These are phyloP conservation scores for Butyriboletus loyo DNA, from an alignment of 768 basidiomycete species.

Conservation along the genomic window DNA sequence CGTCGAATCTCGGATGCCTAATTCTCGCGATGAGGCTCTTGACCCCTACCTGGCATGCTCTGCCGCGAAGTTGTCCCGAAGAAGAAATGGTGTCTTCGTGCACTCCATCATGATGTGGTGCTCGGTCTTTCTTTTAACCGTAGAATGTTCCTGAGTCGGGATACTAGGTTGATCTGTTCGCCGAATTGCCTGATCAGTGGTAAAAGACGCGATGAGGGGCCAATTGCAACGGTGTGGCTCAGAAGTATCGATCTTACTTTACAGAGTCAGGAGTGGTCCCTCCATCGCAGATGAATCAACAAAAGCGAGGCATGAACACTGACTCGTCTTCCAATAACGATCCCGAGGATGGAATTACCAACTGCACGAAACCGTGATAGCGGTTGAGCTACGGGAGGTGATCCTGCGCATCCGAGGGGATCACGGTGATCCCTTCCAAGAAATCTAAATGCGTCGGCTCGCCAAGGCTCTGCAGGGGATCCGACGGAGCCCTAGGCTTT, in stretches of 20 bases:
- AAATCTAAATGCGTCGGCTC: not conserved
- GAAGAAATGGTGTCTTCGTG: constrained; percentile 4
- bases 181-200: not conserved
- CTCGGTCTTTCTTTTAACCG: not conserved
- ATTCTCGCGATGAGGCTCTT: not conserved
- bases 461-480: constrained; percentile 16
- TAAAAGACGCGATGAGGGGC: not conserved
- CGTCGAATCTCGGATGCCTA: not conserved
- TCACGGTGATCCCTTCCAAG: not conserved
- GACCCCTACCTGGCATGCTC: not conserved
- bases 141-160: not conserved
- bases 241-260: not conserved
- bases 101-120: not conserved
- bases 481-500: not conserved
- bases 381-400: not conserved
- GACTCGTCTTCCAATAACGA: not conserved
- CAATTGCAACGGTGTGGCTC: not conserved
- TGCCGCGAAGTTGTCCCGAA: constrained; percentile 13
- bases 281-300: not conserved
- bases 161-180: not conserved
- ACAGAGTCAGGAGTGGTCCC: not conserved
- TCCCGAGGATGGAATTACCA: not conserved
- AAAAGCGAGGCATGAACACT: not conserved
- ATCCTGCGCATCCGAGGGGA: constrained; percentile 17
- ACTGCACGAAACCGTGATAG: not conserved